Percentiles rank a stretch among this genome's conserved stretches.
Conservation (phyloP, 495 filamentous ascomycete genomes). For the Antarctomyces pellizariae region DNA sequence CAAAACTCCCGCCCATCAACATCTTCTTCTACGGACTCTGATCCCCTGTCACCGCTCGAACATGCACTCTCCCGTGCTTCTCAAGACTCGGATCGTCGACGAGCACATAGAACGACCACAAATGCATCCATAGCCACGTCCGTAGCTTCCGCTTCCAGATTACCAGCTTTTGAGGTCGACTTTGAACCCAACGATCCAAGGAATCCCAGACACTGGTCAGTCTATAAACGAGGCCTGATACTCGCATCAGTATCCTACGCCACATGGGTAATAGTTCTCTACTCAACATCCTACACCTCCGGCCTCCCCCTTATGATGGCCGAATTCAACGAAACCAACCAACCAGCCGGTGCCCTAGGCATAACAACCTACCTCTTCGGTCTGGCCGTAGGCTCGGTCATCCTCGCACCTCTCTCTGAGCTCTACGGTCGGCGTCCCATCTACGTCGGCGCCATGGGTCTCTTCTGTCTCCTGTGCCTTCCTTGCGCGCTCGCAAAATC, state of each 20-base stretch:
- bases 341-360: slow-evolving; percentile 43
- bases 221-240: slow-evolving; percentile 39
- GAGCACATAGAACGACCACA: too few relatives aligned
- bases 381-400: slow-evolving; percentile 44
- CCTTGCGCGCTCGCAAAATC: slow-evolving; percentile 47
- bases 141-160: slow-evolving; percentile 30
- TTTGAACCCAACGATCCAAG: slow-evolving; percentile 41
- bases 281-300: slow-evolving; percentile 63
- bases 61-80: too few relatives aligned
- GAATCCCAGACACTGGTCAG: slow-evolving; percentile 57
- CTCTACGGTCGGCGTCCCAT: slow-evolving; percentile 56
- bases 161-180: slow-evolving; percentile 52
- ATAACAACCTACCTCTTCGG: slow-evolving; percentile 61
- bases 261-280: slow-evolving; percentile 58
- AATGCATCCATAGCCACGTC: slow-evolving; percentile 32
- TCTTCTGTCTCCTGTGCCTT: slow-evolving; percentile 44
- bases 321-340: slow-evolving; percentile 32
- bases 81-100: too few relatives aligned
- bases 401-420: slow-evolving; percentile 57
- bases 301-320: slow-evolving; percentile 39
- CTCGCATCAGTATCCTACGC: slow-evolving; percentile 44
- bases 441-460: slow-evolving; percentile 35
- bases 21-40: too few relatives aligned
- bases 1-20: too few relatives aligned
- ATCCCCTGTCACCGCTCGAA: too few relatives aligned